Evolutionary conservation across 768 basidiomycete species (phyloP).

Genomic region (Coprinellus micaceus): DNA sequence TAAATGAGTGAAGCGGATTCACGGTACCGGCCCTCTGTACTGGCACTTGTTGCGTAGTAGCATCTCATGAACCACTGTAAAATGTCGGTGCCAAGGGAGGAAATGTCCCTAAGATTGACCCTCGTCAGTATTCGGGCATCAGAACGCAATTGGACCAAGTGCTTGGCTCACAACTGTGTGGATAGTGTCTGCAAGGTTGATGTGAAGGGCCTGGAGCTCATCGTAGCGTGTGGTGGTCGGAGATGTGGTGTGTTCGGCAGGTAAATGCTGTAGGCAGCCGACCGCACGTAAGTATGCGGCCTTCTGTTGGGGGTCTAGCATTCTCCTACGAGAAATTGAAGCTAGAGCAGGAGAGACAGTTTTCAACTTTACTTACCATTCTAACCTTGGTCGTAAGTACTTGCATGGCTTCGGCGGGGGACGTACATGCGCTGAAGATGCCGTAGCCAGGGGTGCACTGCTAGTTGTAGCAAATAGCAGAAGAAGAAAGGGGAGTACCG

Average conservation of each 20-base stretch:
- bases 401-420: not conserved
- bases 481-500: not conserved
- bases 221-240: constrained; percentile 32
- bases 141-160: not conserved
- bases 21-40: constrained; percentile 34
- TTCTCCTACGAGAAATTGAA: not conserved
- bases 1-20: not conserved
- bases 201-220: constrained; percentile 37
- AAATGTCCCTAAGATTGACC: constrained; percentile 32
- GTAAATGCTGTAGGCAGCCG: constrained; percentile 30
- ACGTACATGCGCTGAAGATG: too few species aligned
- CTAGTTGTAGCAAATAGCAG: not conserved
- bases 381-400: not conserved
- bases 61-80: constrained; percentile 27
- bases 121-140: not conserved
- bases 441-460: not conserved
- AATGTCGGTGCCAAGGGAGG: constrained; percentile 35
- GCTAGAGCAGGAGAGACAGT: too few species aligned
- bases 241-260: constrained; percentile 20
- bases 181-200: constrained; percentile 23
- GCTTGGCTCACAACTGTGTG: constrained; percentile 28
- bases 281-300: constrained; percentile 29
- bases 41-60: constrained; percentile 34
- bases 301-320: constrained; percentile 13
- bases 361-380: not conserved